Evolutionary conservation across 2,329 filamentous ascomycete species (phyloP), one percentile per base, ranked within the genome.

Genomic region (Cytospora paraplurivora): DNA sequence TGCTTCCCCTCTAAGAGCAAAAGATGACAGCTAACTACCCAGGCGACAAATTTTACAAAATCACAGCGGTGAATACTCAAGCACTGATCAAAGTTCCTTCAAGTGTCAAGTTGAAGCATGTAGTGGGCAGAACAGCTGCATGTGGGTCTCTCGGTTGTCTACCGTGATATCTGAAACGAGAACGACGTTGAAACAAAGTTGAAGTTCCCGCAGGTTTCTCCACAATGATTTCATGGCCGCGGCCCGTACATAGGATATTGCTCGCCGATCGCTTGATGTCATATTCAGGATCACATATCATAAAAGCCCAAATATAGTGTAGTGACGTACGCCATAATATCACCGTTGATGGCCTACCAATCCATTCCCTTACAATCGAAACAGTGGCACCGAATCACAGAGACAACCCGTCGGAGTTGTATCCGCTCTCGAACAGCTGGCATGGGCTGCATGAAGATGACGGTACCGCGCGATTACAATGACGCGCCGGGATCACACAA

Each of bases 141-240:
- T 3, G 27, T 27, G 27, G 27, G 27, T 19, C 7, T 21, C 44
- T 11, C 8, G 3, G n/a, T 11, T 7, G 12, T 47, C 10, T 7
- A 11, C 44, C 3, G 12, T 47, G n/a, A 4, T 47, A n/a, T 21
- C 44, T 11, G 8, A 6, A 7, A 47, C 2, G 21, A 47, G 44
- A 7, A 47, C 15, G 21, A 44, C 7, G 34, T 62, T 57, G 27
- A 51, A 33, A 15, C 32, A 52, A 33, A 51, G 49, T 35, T 19
- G 19, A 32, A 8, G 21, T 15, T 8, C 13, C 17, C 44, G 51
- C 51, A n/a, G 51, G 19, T 8, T 8, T 38, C 54, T 33, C 63
- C 60, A 54, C 38, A 58, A 51, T 64, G 62, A 64, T 55, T 57
- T 62, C 58, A 62, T 56, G n/a, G 32, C 35, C 51, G 34, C 50